Evolutionary conservation across 208 protist genomes (phyloP).

Genomic region (Tritrichomonas musculus): DNA sequence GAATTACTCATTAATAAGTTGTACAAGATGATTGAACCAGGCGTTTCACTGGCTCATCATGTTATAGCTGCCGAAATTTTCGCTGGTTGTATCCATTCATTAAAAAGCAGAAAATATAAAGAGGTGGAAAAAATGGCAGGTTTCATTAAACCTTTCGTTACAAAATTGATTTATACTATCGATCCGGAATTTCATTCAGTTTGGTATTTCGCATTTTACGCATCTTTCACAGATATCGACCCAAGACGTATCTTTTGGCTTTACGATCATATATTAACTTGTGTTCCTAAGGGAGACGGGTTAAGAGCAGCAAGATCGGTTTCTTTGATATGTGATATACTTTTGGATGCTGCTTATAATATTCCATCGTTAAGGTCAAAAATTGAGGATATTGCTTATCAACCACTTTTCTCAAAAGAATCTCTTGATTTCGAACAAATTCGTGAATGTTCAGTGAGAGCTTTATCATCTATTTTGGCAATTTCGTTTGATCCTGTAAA

Average conservation of each 20-base stretch:
- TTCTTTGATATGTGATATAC: neutral
- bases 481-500: neutral
- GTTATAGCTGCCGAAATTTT: conserved; percentile 21
- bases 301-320: neutral
- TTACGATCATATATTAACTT: neutral
- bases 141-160: neutral
- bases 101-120: neutral
- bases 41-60: neutral
- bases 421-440: neutral
- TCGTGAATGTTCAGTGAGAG: neutral
- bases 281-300: neutral
- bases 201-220: conserved; percentile 6
- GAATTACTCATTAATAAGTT: neutral
- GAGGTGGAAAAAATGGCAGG: neutral
- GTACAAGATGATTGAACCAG: neutral
- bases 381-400: neutral
- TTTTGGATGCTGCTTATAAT: neutral
- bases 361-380: neutral
- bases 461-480: neutral
- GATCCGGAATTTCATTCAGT: neutral
- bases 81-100: neutral
- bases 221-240: neutral
- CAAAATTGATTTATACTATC: neutral
- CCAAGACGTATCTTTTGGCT: neutral
- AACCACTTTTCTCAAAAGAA: neutral